Evolutionary conservation across 2,329 filamentous ascomycete genomes (phyloP).

Genomic region (Fusarium brachygibbosum): DNA sequence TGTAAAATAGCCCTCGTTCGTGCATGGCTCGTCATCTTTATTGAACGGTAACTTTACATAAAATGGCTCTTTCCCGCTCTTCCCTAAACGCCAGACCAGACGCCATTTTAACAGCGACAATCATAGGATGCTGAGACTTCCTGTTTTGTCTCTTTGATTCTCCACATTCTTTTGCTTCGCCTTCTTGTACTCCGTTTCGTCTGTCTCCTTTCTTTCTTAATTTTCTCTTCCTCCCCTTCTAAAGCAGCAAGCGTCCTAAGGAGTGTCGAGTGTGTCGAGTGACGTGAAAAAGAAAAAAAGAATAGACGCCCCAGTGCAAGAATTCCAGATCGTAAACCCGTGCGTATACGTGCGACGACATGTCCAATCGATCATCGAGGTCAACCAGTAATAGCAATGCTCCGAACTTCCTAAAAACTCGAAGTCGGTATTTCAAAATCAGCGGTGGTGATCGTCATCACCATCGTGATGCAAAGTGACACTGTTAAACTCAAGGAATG

Average conservation of each 20-base stretch:
- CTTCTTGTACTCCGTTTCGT: not conserved
- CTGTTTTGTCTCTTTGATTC: conserved; percentile 29
- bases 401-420: conserved; percentile 10
- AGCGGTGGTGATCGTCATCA: conserved; percentile 70
- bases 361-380: conserved; percentile 31
- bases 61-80: conserved; percentile 51
- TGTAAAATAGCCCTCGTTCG: conserved; percentile 43
- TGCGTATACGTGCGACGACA: conserved; percentile 43
- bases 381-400: conserved; percentile 22
- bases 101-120: conserved; percentile 47
- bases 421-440: conserved; percentile 8
- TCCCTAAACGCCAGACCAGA: conserved; percentile 53
- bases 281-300: conserved; percentile 45
- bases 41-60: conserved; percentile 49
- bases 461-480: conserved; percentile 97
- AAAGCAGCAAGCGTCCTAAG: conserved; percentile 37
- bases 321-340: conserved; percentile 44
- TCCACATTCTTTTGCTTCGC: conserved; percentile 5
- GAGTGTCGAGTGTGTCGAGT: conserved; percentile 45
- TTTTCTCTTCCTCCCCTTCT: conserved; percentile 7
- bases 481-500: conserved; percentile 98
- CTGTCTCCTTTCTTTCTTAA: not conserved
- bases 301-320: conserved; percentile 41
- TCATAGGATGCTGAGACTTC: conserved; percentile 41
- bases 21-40: conserved; percentile 44